Evolutionary conservation across 2,329 filamentous ascomycete species (phyloP).

Genomic region (Stachybotrys echinatus): DNA sequence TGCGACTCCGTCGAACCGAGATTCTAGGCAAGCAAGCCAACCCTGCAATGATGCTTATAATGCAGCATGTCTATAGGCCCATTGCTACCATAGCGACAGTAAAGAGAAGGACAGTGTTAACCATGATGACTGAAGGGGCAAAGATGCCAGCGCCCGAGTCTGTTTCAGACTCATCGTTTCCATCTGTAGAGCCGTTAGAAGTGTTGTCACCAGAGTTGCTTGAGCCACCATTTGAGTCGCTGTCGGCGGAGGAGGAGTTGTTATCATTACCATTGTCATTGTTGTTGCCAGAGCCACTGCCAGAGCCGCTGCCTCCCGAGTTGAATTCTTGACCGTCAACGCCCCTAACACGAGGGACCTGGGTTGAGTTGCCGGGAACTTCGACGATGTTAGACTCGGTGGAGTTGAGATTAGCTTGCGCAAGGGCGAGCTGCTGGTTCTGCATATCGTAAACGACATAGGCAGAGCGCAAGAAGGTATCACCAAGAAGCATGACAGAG

Average conservation of each 20-base stretch:
- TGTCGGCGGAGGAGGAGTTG: too few relatives aligned
- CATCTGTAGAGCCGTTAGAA: too few relatives aligned
- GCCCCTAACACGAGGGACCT: conserved; percentile 37
- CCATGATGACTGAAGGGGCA: not conserved
- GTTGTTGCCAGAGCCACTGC: not conserved
- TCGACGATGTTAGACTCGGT: conserved; percentile 38
- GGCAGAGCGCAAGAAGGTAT: conserved; percentile 51
- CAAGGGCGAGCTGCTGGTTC: conserved; percentile 44
- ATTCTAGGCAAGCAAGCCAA: too few relatives aligned
- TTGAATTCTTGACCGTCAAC: conserved; percentile 26
- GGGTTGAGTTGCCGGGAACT: conserved; percentile 29
- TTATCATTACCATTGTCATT: not conserved
- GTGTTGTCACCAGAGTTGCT: too few relatives aligned
- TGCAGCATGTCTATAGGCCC: too few relatives aligned
- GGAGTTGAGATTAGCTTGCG: conserved; percentile 46
- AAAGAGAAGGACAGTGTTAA: not conserved
- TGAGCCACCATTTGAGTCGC: too few relatives aligned
- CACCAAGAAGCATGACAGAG: conserved; percentile 45
- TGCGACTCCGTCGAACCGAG: too few relatives aligned
- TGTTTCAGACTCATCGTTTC: not conserved
- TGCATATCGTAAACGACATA: conserved; percentile 52
- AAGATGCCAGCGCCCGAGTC: not conserved
- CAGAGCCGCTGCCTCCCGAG: conserved; percentile 7
- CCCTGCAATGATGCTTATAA: too few relatives aligned
- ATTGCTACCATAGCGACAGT: not conserved